Conservation (phyloP, 2,329 filamentous ascomycete genomes). For the Monilinia fructigena region DNA sequence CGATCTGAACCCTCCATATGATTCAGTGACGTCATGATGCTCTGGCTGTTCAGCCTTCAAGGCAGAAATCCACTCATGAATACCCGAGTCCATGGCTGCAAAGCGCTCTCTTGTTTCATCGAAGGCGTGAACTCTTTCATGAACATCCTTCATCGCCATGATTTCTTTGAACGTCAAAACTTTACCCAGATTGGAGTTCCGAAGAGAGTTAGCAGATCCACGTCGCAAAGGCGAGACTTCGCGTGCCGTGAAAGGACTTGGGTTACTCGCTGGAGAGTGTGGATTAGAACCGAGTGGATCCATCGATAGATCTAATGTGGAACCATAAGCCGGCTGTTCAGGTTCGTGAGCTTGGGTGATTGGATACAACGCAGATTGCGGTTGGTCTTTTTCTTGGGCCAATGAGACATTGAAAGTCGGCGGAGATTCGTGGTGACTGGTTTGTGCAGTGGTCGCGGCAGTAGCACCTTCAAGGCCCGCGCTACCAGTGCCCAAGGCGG, state of each 20-base stretch:
- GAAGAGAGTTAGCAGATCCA: conserved; percentile 22
- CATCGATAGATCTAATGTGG: conserved; percentile 29
- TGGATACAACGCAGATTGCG: conserved; percentile 37
- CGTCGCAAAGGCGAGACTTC: conserved; percentile 27
- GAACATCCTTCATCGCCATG: conserved; percentile 61
- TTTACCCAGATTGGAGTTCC: conserved; percentile 20
- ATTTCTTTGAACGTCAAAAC: conserved; percentile 67
- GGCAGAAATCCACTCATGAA: conserved; percentile 58
- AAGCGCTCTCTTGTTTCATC: conserved; percentile 70
- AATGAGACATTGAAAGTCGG: conserved; percentile 42
- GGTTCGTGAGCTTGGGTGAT: conserved; percentile 40
- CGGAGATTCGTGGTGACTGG: neutral
- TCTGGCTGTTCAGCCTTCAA: conserved; percentile 50
- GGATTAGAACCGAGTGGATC: conserved; percentile 8
- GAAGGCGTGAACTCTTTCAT: conserved; percentile 72
- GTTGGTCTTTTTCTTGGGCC: conserved; percentile 47
- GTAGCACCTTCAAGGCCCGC: conserved; percentile 24
- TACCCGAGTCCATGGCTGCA: conserved; percentile 69
- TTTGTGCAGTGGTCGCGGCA: conserved; percentile 9
- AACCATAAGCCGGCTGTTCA: conserved; percentile 42
- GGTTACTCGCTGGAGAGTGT: conserved; percentile 20
- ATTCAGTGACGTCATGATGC: conserved; percentile 43
- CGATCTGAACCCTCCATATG: conserved; percentile 26
- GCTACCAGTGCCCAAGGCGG: conserved; percentile 26
- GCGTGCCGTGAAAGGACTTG: conserved; percentile 22